phyloP scores from a whole-genome alignment of 2,329 filamentous ascomycete genomes.

The Pezicula rhizophila region DNA sequence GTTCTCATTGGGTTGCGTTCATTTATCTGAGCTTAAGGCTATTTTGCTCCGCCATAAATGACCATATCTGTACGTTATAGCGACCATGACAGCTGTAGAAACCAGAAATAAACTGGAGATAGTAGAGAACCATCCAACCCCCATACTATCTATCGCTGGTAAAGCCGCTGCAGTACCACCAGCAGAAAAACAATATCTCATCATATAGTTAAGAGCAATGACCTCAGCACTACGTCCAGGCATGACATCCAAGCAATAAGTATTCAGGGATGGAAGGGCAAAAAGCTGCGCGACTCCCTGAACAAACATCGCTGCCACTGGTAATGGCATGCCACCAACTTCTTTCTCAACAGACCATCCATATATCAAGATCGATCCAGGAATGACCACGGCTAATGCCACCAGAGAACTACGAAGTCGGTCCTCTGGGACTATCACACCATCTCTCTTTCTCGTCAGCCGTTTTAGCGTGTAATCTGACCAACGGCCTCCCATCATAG shows the following conservation, averaged over 20 bases:
- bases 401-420: slow-evolving; percentile 53
- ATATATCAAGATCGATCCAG: slow-evolving; percentile 60
- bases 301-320: slow-evolving; percentile 67
- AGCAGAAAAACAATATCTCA: slow-evolving; percentile 70
- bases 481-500: slow-evolving; percentile 66
- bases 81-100: not conserved
- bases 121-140: slow-evolving; percentile 77
- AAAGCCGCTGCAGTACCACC: slow-evolving; percentile 65
- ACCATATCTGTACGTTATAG: too few species aligned
- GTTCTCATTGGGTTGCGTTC: too few species aligned
- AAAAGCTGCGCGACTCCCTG: slow-evolving; percentile 71
- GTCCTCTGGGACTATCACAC: slow-evolving; percentile 61
- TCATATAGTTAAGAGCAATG: slow-evolving; percentile 73
- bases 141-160: slow-evolving; percentile 65
- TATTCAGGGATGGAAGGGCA: slow-evolving; percentile 70
- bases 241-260: slow-evolving; percentile 80
- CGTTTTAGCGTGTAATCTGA: slow-evolving; percentile 61
- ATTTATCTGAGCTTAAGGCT: too few species aligned
- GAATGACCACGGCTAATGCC: slow-evolving; percentile 52
- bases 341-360: slow-evolving; percentile 52
- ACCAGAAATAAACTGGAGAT: slow-evolving; percentile 50
- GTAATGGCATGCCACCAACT: slow-evolving; percentile 49
- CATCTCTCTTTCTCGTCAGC: slow-evolving; percentile 53
- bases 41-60: too few species aligned
- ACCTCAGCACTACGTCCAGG: slow-evolving; percentile 65